Conservation (phyloP, 1,284 basidiomycete genomes). For the Ustilago shanxiensis region DNA sequence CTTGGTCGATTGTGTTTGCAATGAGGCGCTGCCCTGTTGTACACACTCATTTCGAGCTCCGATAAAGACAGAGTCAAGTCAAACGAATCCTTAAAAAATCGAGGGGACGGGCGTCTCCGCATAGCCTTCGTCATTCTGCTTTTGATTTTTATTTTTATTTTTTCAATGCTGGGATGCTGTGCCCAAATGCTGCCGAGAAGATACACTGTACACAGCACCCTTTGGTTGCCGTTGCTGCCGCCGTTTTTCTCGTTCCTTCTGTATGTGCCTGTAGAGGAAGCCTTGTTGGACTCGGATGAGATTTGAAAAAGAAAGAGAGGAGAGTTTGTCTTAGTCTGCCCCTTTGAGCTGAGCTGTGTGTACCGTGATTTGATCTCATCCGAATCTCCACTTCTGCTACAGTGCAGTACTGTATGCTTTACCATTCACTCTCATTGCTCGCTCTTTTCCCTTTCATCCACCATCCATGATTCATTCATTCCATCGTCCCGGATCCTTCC, state of each 20-base stretch:
- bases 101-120: background rate
- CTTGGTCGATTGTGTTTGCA: background rate
- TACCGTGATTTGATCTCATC: background rate
- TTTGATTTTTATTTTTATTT: slow-evolving; percentile 2
- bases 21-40: no score
- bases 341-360: background rate
- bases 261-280: background rate
- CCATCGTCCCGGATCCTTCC: background rate
- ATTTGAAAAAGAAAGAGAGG: background rate
- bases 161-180: background rate
- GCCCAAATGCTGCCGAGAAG: background rate
- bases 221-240: slow-evolving; percentile 2
- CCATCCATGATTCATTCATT: background rate
- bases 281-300: slow-evolving; percentile 1
- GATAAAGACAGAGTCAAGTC: background rate
- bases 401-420: no score
- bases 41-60: background rate
- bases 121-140: slow-evolving; percentile 6
- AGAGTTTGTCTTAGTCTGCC: slow-evolving; percentile 15
- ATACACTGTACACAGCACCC: no score
- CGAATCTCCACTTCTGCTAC: background rate
- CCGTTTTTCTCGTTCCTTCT: slow-evolving; percentile 6
- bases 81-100: background rate
- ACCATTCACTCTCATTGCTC: background rate
- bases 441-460: background rate